Evolutionary conservation across 176 grass and related monocot genomes (phyloP).

Genomic region (Alopecurus myosuroides): DNA sequence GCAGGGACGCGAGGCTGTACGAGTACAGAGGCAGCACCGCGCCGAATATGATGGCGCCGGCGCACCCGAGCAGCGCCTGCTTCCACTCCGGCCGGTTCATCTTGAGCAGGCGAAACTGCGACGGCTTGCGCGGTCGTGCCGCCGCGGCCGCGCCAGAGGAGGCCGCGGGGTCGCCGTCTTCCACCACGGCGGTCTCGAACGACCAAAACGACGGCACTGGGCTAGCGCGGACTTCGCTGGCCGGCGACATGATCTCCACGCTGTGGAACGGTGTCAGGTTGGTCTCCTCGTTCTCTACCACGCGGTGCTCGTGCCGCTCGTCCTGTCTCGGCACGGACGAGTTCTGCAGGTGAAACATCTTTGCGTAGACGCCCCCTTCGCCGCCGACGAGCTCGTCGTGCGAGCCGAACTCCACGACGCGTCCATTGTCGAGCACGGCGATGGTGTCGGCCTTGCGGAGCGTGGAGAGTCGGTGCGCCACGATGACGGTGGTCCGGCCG

Average conservation of each 20-base stretch:
- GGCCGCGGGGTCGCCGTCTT: background rate
- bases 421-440: slow-evolving; percentile 35
- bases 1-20: slow-evolving; percentile 42
- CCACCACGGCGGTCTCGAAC: background rate
- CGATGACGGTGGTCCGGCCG: slow-evolving; percentile 42
- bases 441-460: slow-evolving; percentile 39
- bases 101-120: slow-evolving; percentile 43
- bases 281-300: background rate
- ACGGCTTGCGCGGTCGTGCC: background rate
- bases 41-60: slow-evolving; percentile 37
- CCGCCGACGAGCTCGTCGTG: slow-evolving; percentile 41
- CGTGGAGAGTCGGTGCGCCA: slow-evolving; percentile 43
- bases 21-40: slow-evolving; percentile 47
- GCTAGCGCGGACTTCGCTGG: background rate
- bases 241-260: slow-evolving; percentile 26
- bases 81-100: slow-evolving; percentile 63
- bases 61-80: slow-evolving; percentile 44
- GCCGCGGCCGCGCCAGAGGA: background rate
- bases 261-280: slow-evolving; percentile 8
- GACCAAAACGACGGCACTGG: slow-evolving; percentile 23
- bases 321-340: background rate
- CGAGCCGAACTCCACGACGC: slow-evolving; percentile 44
- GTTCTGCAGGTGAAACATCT: slow-evolving; percentile 36
- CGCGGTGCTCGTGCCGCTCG: background rate
- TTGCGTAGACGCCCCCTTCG: slow-evolving; percentile 30